Percentiles rank a stretch among this genome's conserved stretches.
Evolutionary conservation across 257 asterid genomes (phyloP).

Genomic region (Solanum tarijense): DNA sequence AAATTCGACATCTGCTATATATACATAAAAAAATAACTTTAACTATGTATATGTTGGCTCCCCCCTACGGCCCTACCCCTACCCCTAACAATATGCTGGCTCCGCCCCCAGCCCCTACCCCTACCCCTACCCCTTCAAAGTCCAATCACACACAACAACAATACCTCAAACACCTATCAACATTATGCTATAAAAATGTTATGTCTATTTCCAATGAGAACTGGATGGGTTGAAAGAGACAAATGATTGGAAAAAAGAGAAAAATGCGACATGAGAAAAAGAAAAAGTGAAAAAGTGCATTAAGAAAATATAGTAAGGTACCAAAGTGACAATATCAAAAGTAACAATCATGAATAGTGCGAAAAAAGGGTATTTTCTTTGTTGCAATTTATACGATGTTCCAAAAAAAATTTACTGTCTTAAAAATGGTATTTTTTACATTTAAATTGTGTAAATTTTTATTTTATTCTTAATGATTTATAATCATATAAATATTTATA

Average conservation of each 20-base stretch:
- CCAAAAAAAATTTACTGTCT: background rate
- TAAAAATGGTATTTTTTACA: too few species aligned
- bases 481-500: too few species aligned
- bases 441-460: background rate
- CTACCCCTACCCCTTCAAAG: background rate
- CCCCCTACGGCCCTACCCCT: background rate
- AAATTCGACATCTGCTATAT: too few species aligned
- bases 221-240: constrained; percentile 5
- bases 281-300: background rate
- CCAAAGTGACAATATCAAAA: background rate
- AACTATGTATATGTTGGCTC: too few species aligned
- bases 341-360: background rate
- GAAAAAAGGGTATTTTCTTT: too few species aligned
- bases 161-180: background rate
- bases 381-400: too few species aligned
- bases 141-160: background rate
- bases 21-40: too few species aligned
- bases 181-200: background rate
- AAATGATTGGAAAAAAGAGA: background rate
- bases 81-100: background rate
- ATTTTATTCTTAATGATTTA: too few species aligned
- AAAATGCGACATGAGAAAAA: background rate
- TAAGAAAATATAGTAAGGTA: background rate
- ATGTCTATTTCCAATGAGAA: background rate
- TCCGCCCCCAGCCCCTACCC: background rate